These are phyloP conservation scores for Globisporangium cylindrosporum DNA, from an alignment of 352 stramenopile species.

Conservation along the genomic window DNA sequence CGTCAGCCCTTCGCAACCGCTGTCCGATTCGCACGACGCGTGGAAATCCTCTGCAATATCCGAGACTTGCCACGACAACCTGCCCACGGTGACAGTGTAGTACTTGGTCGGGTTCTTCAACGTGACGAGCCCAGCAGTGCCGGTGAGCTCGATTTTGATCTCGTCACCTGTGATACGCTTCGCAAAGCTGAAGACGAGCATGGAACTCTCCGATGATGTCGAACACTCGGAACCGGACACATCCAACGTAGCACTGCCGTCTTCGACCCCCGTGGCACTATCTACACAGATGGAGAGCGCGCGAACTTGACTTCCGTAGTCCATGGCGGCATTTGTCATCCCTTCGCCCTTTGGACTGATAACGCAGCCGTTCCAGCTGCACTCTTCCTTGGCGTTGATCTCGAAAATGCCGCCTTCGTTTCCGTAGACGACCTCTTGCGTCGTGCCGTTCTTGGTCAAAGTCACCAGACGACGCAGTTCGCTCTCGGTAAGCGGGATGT, in stretches of 20 bases:
- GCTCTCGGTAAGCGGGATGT: conserved; percentile 32
- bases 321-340: conserved; percentile 28
- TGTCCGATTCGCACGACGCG: conserved; percentile 16
- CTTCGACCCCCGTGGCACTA: conserved; percentile 25
- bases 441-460: conserved; percentile 33
- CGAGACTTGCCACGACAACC: conserved; percentile 33
- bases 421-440: conserved; percentile 15
- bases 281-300: conserved; percentile 40
- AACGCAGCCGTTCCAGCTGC: conserved; percentile 39
- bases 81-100: conserved; percentile 44
- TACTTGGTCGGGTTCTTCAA: conserved; percentile 42
- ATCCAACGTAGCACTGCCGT: conserved; percentile 33
- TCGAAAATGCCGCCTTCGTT: conserved; percentile 29
- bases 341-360: conserved; percentile 35
- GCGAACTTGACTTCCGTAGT: conserved; percentile 47
- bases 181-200: conserved; percentile 57
- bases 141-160: conserved; percentile 23
- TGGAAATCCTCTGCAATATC: conserved; percentile 33
- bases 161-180: conserved; percentile 44
- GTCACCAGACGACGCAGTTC: conserved; percentile 36
- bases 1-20: conserved; percentile 28
- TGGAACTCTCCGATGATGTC: conserved; percentile 26
- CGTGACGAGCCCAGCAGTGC: conserved; percentile 24
- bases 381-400: conserved; percentile 63
- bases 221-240: conserved; percentile 23